A percentile compares a stretch with the other conserved stretches of the same genome.
Conservation (phyloP, 805 yeast species). For the Hanseniaspora clermontiae region DNA sequence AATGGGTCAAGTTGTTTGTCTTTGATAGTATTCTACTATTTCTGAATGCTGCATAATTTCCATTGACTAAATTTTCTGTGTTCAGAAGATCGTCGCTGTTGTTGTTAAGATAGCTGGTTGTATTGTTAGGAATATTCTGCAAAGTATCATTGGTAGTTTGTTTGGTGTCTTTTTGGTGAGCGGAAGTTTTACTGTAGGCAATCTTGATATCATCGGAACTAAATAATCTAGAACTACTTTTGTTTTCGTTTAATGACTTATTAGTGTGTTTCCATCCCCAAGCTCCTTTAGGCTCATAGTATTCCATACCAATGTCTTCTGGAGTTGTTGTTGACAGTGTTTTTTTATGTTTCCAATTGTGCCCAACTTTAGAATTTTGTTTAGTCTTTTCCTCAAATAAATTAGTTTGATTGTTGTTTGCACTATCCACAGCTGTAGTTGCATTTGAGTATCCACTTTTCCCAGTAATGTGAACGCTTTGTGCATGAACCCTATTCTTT, state of each 20-base stretch:
- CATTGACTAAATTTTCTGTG: neutral
- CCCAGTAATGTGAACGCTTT: neutral
- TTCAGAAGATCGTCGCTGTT: conserved; percentile 6
- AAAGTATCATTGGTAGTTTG: neutral
- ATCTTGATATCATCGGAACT: neutral
- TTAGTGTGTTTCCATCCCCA: conserved; percentile 3
- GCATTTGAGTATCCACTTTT: conserved; percentile 13
- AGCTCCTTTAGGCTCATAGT: conserved; percentile 2
- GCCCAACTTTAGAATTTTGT: neutral
- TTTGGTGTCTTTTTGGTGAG: neutral
- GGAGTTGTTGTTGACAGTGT: conserved; percentile 12
- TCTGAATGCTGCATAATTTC: neutral
- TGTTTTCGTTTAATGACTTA: neutral
- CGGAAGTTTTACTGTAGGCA: neutral
- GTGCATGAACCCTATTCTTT: neutral
- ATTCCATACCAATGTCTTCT: conserved; percentile 13
- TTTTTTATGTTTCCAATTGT: neutral
- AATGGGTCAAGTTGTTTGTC: no score
- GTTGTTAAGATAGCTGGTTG: neutral
- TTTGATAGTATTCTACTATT: neutral
- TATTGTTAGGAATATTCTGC: neutral
- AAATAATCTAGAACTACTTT: neutral
- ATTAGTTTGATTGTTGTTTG: neutral
- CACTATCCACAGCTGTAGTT: conserved; percentile 14
- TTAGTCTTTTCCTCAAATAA: neutral